Conservation (phyloP, 371 early-diverging fungal species). For the Parasitella parasitica region DNA sequence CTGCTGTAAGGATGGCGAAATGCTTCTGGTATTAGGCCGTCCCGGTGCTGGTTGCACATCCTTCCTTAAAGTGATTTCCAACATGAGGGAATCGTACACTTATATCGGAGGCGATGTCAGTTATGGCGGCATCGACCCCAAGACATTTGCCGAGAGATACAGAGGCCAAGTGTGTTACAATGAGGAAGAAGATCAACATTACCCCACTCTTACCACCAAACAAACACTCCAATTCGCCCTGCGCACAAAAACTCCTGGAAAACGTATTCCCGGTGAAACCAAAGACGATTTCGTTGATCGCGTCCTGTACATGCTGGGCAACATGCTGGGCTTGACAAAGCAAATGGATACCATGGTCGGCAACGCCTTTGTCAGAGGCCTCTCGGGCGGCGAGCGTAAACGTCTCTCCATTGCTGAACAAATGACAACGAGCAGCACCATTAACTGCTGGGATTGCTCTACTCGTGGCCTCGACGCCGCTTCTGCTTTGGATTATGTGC, state of each 20-base stretch:
- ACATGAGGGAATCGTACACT: conserved; percentile 59
- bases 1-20: conserved; percentile 66
- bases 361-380: conserved; percentile 77
- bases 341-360: conserved; percentile 82
- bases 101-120: conserved; percentile 55
- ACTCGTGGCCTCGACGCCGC: conserved; percentile 91
- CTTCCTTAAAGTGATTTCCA: conserved; percentile 64
- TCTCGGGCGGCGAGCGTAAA: conserved; percentile 89
- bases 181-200: conserved; percentile 73
- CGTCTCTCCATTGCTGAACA: conserved; percentile 86
- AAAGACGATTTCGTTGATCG: conserved; percentile 45
- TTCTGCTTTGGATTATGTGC: conserved; percentile 79
- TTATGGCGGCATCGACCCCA: conserved; percentile 64
- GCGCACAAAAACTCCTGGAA: conserved; percentile 63
- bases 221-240: conserved; percentile 67
- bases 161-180: conserved; percentile 67
- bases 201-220: conserved; percentile 65
- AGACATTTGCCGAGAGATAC: conserved; percentile 52
- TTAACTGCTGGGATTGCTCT: conserved; percentile 86
- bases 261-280: conserved; percentile 45
- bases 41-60: conserved; percentile 78
- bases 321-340: conserved; percentile 72
- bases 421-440: conserved; percentile 71
- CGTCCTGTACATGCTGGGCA: conserved; percentile 55
- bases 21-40: conserved; percentile 72